Percentiles rank a stretch among this genome's conserved stretches.
Evolutionary conservation across 179 eudicot species (phyloP).

Genomic region (Silene coronaria): DNA sequence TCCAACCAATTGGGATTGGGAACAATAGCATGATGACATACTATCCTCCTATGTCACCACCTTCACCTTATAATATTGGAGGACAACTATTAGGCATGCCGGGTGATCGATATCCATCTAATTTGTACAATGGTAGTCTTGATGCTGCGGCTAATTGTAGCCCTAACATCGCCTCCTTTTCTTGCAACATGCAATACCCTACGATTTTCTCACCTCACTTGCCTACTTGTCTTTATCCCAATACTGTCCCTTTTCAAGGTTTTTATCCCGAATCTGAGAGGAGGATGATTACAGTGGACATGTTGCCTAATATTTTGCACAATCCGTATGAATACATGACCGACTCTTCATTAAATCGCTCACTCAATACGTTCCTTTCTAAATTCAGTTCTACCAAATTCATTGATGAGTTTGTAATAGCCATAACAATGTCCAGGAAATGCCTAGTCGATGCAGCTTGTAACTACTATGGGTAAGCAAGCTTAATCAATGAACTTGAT

Average conservation of each 20-base stretch:
- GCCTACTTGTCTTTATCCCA: not conserved
- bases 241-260: not conserved
- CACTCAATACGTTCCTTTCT: not conserved
- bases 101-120: not conserved
- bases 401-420: not conserved
- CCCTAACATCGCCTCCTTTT: not conserved
- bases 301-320: not conserved
- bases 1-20: not conserved
- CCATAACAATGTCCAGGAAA: not conserved
- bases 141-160: not conserved
- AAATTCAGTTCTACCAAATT: not conserved
- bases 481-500: not conserved
- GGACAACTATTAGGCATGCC: not conserved
- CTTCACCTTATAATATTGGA: not conserved
- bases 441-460: constrained; percentile 12
- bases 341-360: not conserved
- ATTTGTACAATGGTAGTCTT: not conserved
- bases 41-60: constrained; percentile 1
- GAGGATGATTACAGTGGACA: not conserved
- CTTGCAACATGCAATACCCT: not conserved
- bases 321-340: constrained; percentile 6
- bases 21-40: not conserved
- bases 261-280: not conserved
- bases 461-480: not conserved
- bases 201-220: not conserved